These are phyloP conservation scores for Planoprotostelium fungivorum DNA, from an alignment of 78 protist species.

Conservation along the genomic window DNA sequence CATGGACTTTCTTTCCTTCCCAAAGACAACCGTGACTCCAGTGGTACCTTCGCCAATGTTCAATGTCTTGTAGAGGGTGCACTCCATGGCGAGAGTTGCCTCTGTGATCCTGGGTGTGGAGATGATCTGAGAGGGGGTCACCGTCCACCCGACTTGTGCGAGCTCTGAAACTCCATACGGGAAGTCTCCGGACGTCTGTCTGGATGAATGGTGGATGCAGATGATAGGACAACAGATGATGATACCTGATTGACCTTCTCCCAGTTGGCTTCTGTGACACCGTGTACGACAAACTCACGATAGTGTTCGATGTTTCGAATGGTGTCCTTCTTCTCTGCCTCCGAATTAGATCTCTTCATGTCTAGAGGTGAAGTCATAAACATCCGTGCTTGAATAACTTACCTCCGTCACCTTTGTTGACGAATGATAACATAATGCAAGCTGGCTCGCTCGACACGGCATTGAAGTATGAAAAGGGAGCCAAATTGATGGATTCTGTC, in stretches of 20 bases:
- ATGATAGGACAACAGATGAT: too few relatives aligned
- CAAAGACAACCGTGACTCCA: background rate
- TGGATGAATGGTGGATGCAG: too few relatives aligned
- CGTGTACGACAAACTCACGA: background rate
- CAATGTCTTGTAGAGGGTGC: background rate
- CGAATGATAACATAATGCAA: background rate
- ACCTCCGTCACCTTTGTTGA: background rate
- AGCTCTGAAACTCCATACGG: background rate
- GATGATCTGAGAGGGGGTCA: background rate
- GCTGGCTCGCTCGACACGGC: background rate
- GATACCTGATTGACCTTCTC: background rate
- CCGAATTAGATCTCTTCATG: too few relatives aligned
- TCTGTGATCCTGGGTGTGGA: background rate
- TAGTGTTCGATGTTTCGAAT: background rate
- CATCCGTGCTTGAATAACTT: background rate
- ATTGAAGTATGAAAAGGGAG: background rate
- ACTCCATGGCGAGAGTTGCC: background rate
- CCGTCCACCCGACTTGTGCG: background rate
- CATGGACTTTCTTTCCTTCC: background rate
- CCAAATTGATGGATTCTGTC: background rate
- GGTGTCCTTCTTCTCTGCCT: background rate
- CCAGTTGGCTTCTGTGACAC: background rate
- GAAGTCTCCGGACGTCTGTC: background rate
- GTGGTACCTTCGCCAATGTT: background rate
- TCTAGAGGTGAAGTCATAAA: too few relatives aligned